Evolutionary conservation across 495 filamentous ascomycete genomes (phyloP), one percentile per base, ranked within the genome.

Genomic region (Aspergillus egyptiacus): DNA sequence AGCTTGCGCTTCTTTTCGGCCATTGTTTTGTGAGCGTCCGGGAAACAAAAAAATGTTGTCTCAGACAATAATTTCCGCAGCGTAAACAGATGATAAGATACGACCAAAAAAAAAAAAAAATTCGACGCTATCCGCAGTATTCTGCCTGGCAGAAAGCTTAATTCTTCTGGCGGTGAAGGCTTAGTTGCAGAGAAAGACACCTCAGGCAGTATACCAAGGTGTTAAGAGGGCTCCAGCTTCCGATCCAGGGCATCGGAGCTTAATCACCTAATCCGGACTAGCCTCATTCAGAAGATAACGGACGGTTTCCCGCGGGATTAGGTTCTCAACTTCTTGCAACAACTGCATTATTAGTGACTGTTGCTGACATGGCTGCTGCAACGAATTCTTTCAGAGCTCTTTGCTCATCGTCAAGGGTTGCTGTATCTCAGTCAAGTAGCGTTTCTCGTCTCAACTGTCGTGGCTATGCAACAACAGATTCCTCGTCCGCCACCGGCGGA

Each of bases 1-100:
- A 68, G 63, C 62, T 74, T 74, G 65, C 71, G 71, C 62, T 70
- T 72, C 55, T 69, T 72, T 54, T 72, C 67, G 42, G 64, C 58
- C 65, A 71, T 74, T 61, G 45, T 64, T 46, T 22, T 31, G 31
- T 31, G 28, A 13, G 28, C 10, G 5, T 10, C n/a, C 9, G 28
- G 28, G 28, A 31, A 31, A 11, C 3, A 34, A 3, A 18, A 34
- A 32, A n/a, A n/a, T n/a, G n/a, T n/a, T n/a, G n/a, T n/a, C n/a
- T n/a, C n/a, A n/a, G n/a, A n/a, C n/a, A n/a, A n/a, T n/a, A n/a
- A n/a, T n/a, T n/a, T n/a, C n/a, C n/a, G n/a, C n/a, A n/a, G n/a
- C n/a, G 13, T 34, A 34, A 5, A 5, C 3, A 28, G 15, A 23
- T 15, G 24, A 19, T 28, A 28, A 9, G 39, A 42, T 23, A 9